Evolutionary conservation across 225 moss, liverwort and hornwort genomes (phyloP), one percentile per base, ranked within the genome.

Genomic region (Sphagnum tenellum): DNA sequence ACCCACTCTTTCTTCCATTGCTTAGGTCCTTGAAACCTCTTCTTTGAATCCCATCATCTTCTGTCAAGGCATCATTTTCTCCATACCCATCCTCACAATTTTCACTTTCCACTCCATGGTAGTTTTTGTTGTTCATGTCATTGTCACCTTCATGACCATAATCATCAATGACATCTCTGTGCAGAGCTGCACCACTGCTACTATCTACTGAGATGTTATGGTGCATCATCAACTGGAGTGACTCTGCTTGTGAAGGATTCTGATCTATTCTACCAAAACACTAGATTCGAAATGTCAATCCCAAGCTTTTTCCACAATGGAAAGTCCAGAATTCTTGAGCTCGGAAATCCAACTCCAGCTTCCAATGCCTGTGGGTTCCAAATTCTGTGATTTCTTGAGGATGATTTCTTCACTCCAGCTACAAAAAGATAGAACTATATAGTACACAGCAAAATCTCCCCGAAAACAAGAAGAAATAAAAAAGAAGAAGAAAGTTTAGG

Each of bases 1-100:
- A 64, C 48, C 63, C 63, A 64, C n/a, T 50, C 63, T 12, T 64
- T 50, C 49, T 64, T 64, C 63, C 63, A 64, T 64, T 50, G 63
- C 11, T 64, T 64, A 7, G 63, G 63, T 12, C 63, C 63, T 4
- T 48, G 48, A 14, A 64, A 49, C 49, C 63, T 12, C 49, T 64
- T 64, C 12, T 50, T 64, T 49, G 5, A 11, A 5, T 46, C 45
- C 7, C 61, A 7, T 29, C 29, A 29, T 29, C 29, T 13, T 12
- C 58, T 5, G 45, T 47, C 61, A 61, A 10, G 8, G 61, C 9
- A 7, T 61, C 61, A 10, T 61, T 1, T 29, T 29, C 61, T 46
- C 45, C 61, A 8, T 61, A 45, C 44, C 4, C 46, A 8, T 61
- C 46, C 46, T 61, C 61, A 47, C 61, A 61, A 47, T 61, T 61